Evolutionary conservation across 2,329 filamentous ascomycete genomes (phyloP).

Genomic region (Aspergillus felis): DNA sequence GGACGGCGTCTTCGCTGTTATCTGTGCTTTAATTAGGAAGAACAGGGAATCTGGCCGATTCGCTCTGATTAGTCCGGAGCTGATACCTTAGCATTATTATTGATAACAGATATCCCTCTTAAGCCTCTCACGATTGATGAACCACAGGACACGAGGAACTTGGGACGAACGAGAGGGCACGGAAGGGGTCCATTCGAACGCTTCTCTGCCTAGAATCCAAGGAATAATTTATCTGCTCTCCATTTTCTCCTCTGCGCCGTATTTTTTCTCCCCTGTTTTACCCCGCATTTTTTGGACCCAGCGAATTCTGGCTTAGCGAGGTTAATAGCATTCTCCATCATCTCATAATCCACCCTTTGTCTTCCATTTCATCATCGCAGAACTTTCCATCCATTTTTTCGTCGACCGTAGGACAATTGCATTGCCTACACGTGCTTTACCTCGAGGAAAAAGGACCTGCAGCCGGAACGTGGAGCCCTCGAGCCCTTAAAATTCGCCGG

Average conservation of each 20-base stretch:
- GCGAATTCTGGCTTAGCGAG: neutral
- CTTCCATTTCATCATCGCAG: neutral
- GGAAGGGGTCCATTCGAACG: neutral
- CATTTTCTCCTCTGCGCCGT: too few species aligned
- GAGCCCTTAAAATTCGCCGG: conserved; percentile 7
- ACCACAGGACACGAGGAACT: neutral
- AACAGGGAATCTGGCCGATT: neutral
- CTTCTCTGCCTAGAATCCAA: neutral
- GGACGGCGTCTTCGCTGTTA: neutral
- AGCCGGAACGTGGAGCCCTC: neutral
- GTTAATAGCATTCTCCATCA: neutral
- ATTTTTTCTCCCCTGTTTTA: conserved; percentile 10
- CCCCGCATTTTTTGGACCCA: conserved; percentile 24
- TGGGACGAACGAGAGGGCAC: neutral
- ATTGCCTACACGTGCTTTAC: neutral
- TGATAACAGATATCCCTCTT: conserved; percentile 10
- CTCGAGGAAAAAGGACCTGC: neutral
- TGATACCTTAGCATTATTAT: conserved; percentile 10
- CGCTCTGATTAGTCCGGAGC: conserved; percentile 1
- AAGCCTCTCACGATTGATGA: neutral
- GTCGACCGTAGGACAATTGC: conserved; percentile 4
- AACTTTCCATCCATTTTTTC: neutral
- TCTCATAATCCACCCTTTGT: conserved; percentile 4
- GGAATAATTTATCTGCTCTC: neutral
- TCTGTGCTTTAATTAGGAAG: neutral